A percentile compares a stretch with the other conserved stretches of the same genome.
Evolutionary conservation across 768 basidiomycete genomes (phyloP).

Genomic region (Lepiota brunneoincarnata): DNA sequence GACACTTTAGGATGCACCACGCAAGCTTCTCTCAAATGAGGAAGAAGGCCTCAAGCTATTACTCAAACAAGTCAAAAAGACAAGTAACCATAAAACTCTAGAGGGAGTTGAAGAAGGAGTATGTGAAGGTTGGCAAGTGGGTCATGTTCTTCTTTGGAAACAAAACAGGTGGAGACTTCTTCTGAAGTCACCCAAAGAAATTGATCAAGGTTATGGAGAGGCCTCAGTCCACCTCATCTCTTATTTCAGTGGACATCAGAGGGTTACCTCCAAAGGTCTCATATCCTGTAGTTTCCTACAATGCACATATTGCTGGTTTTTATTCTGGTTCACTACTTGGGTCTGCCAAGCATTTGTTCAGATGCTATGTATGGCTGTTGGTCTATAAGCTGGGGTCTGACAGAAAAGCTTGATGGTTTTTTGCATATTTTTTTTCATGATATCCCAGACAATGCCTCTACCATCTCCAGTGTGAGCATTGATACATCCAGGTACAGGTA

Average conservation of each 20-base stretch:
- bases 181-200: no score
- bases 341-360: no score
- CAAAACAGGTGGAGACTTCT: no score
- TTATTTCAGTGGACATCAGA: no score
- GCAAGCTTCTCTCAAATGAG: slow-evolving; percentile 24
- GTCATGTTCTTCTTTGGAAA: neutral
- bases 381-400: neutral
- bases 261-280: no score
- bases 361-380: no score
- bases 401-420: neutral
- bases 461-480: slow-evolving; percentile 1
- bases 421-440: neutral
- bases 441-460: neutral
- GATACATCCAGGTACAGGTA: slow-evolving; percentile 40
- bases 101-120: slow-evolving; percentile 4
- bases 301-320: no score
- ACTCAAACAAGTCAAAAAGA: slow-evolving; percentile 1
- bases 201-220: no score
- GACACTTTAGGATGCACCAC: slow-evolving; percentile 23
- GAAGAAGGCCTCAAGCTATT: slow-evolving; percentile 9
- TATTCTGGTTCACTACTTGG: no score
- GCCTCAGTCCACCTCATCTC: no score
- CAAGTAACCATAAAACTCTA: slow-evolving; percentile 1
- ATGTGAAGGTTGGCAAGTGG: neutral
- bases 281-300: no score